Conservation (phyloP, 352 stramenopile genomes). For the Pythium vanterpoolii region DNA sequence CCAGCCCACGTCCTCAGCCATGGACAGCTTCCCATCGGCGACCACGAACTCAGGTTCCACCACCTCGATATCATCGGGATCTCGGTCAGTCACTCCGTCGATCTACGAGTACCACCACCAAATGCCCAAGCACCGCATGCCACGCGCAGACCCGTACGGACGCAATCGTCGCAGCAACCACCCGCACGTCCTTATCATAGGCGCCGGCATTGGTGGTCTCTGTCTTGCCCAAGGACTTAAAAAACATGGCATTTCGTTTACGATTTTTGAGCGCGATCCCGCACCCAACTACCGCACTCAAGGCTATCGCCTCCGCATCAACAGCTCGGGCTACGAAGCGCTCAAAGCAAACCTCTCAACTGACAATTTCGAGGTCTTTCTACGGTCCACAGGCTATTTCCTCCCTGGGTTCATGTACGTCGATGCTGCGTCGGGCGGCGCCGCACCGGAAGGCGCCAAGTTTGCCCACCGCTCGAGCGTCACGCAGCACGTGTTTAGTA, state of each 20-base stretch:
- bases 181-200: slow-evolving; percentile 28
- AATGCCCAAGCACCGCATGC: slow-evolving; percentile 2
- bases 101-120: slow-evolving; percentile 29
- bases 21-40: neutral
- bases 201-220: slow-evolving; percentile 50
- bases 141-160: neutral
- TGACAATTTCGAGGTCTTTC: slow-evolving; percentile 56
- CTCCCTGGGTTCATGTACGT: slow-evolving; percentile 47
- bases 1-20: neutral
- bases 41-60: slow-evolving; percentile 1
- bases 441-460: neutral
- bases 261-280: slow-evolving; percentile 59
- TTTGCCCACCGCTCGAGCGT: slow-evolving; percentile 9
- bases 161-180: neutral
- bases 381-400: slow-evolving; percentile 51
- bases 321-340: slow-evolving; percentile 53
- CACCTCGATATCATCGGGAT: neutral
- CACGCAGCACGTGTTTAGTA: slow-evolving; percentile 25
- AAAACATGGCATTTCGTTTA: slow-evolving; percentile 59
- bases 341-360: slow-evolving; percentile 43
- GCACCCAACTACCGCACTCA: slow-evolving; percentile 59
- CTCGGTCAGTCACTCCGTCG: neutral
- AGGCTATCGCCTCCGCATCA: slow-evolving; percentile 61
- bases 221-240: slow-evolving; percentile 63
- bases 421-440: slow-evolving; percentile 33